phyloP scores from a whole-genome alignment of 2,329 filamentous ascomycete species.

The Byssochlamys sp. region DNA sequence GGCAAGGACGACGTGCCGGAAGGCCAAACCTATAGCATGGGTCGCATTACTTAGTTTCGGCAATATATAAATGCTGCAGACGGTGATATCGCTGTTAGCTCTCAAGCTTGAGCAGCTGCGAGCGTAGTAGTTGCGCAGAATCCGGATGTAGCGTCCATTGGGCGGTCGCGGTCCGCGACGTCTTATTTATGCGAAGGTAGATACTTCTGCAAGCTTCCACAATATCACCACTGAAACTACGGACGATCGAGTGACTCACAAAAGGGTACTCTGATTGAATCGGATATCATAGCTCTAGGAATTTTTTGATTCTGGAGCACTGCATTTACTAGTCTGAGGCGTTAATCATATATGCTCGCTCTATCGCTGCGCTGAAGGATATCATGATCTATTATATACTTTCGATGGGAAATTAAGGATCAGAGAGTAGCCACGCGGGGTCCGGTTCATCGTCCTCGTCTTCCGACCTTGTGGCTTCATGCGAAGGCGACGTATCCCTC shows the following conservation, averaged over 20 bases:
- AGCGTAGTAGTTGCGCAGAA: background rate
- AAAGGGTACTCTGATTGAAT: background rate
- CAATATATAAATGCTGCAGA: background rate
- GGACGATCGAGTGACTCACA: background rate
- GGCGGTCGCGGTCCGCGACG: background rate
- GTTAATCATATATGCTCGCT: background rate
- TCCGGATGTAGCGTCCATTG: background rate
- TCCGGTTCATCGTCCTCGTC: conserved; percentile 36
- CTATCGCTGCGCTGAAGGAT: background rate
- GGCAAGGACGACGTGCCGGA: background rate
- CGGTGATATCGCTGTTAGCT: background rate
- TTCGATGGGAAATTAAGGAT: conserved; percentile 6
- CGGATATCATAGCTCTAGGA: background rate
- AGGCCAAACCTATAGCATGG: background rate
- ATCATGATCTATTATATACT: background rate
- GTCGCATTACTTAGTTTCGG: background rate
- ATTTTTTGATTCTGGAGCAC: background rate
- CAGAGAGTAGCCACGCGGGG: conserved; percentile 33
- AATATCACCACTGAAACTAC: no score
- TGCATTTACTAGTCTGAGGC: no score
- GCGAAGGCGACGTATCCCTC: conserved; percentile 16
- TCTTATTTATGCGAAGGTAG: background rate
- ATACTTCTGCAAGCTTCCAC: no score
- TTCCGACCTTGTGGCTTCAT: conserved; percentile 20
- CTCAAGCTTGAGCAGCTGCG: background rate